Conservation (phyloP, 805 yeast genomes). For the Priceomyces carsonii region DNA sequence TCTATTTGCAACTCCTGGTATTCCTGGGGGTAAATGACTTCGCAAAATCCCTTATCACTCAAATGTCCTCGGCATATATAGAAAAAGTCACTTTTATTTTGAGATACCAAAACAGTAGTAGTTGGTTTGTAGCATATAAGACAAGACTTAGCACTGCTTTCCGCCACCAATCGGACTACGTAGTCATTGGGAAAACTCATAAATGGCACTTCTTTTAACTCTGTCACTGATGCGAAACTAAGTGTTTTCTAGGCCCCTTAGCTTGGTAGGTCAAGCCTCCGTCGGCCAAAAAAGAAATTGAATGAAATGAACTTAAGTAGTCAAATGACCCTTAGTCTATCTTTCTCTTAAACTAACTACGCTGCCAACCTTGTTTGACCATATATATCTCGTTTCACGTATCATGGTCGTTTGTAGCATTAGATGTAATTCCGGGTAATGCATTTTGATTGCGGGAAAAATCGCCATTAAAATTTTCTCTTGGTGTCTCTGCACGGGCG, state of each 20-base stretch:
- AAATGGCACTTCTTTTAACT: too few relatives aligned
- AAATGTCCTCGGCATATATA: conserved; percentile 52
- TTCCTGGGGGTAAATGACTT: conserved; percentile 33
- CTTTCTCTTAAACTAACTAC: background rate
- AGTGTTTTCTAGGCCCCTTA: conserved; percentile 10
- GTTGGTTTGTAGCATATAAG: conserved; percentile 52
- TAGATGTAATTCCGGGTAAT: conserved; percentile 2
- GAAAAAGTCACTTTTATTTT: conserved; percentile 51
- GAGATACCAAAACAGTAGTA: conserved; percentile 44
- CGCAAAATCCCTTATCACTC: conserved; percentile 48
- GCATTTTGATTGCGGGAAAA: conserved; percentile 4
- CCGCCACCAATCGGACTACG: conserved; percentile 42
- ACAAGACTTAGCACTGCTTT: conserved; percentile 46
- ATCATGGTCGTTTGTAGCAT: background rate
- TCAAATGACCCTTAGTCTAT: background rate
- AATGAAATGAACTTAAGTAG: background rate
- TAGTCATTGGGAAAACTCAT: conserved; percentile 39
- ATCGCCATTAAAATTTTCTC: conserved; percentile 8
- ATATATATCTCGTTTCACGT: background rate
- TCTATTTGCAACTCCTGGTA: conserved; percentile 27
- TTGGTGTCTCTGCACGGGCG: conserved; percentile 6
- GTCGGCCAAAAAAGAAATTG: background rate
- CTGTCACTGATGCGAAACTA: conserved; percentile 2
- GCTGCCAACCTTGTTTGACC: background rate
- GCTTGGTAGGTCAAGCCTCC: too few relatives aligned